Evolutionary conservation across 441 rosid genomes (phyloP).

Genomic region (Populus hybrid): DNA sequence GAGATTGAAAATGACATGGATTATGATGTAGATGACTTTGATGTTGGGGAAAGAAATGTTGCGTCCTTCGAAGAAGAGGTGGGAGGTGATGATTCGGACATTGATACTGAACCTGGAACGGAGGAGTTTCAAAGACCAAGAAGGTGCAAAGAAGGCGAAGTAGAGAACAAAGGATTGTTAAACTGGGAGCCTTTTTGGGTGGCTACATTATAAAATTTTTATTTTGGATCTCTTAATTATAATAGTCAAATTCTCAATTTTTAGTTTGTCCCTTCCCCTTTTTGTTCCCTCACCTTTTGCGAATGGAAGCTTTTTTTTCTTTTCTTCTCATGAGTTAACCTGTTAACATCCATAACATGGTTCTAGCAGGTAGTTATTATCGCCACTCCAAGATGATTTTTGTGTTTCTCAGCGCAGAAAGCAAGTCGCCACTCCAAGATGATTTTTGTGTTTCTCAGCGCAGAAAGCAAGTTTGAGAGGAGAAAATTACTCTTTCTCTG

Average conservation of each 20-base stretch:
- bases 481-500: not conserved
- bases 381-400: conserved; percentile 24
- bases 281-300: not conserved
- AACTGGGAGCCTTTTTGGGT: conserved; percentile 53
- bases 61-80: not conserved
- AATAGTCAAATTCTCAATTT: conserved; percentile 4
- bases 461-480: not conserved
- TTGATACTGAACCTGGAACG: conserved; percentile 20
- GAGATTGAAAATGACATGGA: conserved; percentile 27
- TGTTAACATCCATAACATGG: not conserved
- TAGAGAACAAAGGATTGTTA: conserved; percentile 40
- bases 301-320: not conserved
- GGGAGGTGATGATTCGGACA: not conserved
- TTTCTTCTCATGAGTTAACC: not conserved
- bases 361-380: conserved; percentile 32
- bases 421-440: conserved; percentile 24
- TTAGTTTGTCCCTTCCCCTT: conserved; percentile 22
- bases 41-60: conserved; percentile 2
- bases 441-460: not conserved
- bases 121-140: conserved; percentile 30
- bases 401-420: not conserved
- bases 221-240: conserved; percentile 27
- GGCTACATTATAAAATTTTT: conserved; percentile 53
- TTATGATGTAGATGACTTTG: not conserved
- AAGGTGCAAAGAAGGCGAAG: conserved; percentile 43